Evolutionary conservation across 352 stramenopile genomes (phyloP).

Genomic region (Pythium plurisporium): DNA sequence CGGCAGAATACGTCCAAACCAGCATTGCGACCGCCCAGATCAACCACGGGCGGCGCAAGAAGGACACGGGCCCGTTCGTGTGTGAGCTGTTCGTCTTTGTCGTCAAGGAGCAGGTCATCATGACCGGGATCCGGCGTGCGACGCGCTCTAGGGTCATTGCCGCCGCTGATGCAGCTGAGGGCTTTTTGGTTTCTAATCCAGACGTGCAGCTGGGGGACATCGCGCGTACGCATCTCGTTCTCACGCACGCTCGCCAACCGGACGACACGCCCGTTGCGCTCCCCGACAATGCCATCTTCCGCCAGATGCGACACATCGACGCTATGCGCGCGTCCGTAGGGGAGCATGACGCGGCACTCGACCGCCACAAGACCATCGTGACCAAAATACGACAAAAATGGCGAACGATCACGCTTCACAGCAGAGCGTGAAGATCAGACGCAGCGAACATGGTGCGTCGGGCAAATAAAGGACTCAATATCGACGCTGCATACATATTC

Average conservation of each 20-base stretch:
- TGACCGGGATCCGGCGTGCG: background rate
- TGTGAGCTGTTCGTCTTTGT: constrained; percentile 2
- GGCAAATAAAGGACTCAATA: background rate
- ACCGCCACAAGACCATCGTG: background rate
- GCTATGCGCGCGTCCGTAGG: background rate
- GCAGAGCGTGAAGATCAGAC: too few relatives aligned
- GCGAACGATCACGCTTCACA: background rate
- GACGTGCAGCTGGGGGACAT: constrained; percentile 3
- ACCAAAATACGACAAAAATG: background rate
- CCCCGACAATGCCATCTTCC: background rate
- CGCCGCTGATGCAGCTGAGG: background rate
- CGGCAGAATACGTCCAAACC: background rate
- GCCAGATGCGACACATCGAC: background rate
- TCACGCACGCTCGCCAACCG: constrained; percentile 2
- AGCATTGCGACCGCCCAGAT: background rate
- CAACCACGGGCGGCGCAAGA: constrained; percentile 6
- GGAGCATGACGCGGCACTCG: background rate
- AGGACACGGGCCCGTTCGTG: background rate
- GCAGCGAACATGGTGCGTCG: background rate
- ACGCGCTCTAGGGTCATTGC: background rate
- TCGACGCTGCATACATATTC: background rate
- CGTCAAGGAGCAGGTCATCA: background rate
- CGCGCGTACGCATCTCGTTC: background rate
- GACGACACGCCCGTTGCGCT: background rate
- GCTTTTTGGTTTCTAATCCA: background rate